Base-by-base conservation (phyloP, 177 flowering plant species). In the Vitis hybrid region DNA sequence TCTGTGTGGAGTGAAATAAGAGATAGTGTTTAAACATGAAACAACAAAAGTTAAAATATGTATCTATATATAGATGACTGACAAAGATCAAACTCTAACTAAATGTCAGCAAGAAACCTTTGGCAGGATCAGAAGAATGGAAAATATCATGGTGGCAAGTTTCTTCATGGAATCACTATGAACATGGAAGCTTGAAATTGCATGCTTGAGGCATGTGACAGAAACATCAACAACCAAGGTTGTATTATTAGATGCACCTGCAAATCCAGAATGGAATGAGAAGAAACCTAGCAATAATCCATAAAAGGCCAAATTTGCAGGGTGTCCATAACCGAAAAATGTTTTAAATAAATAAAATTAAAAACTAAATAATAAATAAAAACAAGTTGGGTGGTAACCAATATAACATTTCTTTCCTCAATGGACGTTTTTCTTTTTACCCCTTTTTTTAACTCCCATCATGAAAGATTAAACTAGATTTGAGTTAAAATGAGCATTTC, bases 101-200 rank as follows among this genome's bases (percentile, higher is more conserved):
- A 7, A 6, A 66, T 11, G 56, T 18, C 17, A 68, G 51, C 21
- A 63, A 52, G 18, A 12, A 69, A 91, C 97, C 97, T 90, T 86
- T 6, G 91, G 97, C 39, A 81, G 65, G 71, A 92, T 72, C 48
- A 94, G 75, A 64, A 94, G 82, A 9, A 94, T 68, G 3, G 97
- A 97, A 78, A 91, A 88, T 60, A 88, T 70, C 80, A 83, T 66
- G 23, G 83, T 70, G 62, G 95, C 90, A 64, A 92, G 74, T 64
- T 66, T 78, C 64, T 76, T 69, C 12, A 71, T 70, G 77, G 64
- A 72, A 45, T 85, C 81, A 65, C 7, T 67, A 21, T 72, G 75
- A 69, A 78, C 71, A 48, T 52, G 71, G 62, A 83, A 73, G 62
- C 39, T 65, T 49, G 75, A 61, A n/a, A 81, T 60, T n/a, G 82